Percentiles rank a stretch among this genome's conserved stretches.
Evolutionary conservation across 805 yeast species (phyloP).

Genomic region (Ogataea methanolica): DNA sequence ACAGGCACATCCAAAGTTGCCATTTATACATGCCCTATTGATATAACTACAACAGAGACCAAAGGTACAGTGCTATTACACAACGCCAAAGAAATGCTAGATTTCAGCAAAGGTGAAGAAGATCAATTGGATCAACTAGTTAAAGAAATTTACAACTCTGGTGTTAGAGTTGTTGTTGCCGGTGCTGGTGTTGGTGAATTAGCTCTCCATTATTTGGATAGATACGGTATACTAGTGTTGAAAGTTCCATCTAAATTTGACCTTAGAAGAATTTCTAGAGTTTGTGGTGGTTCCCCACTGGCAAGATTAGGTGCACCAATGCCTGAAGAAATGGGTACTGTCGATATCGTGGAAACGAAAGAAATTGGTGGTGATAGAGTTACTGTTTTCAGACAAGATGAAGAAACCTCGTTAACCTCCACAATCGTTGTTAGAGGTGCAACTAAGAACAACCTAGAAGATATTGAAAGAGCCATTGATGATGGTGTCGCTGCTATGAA

Average conservation of each 20-base stretch:
- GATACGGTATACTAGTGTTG: conserved; percentile 78
- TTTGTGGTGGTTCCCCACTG: conserved; percentile 95
- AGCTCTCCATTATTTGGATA: conserved; percentile 88
- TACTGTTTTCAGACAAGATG: conserved; percentile 81
- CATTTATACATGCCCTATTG: conserved; percentile 89
- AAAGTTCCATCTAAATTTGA: conserved; percentile 94
- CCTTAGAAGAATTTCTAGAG: conserved; percentile 87
- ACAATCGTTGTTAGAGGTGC: conserved; percentile 96
- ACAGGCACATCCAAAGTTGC: conserved; percentile 73
- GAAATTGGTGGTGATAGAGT: conserved; percentile 99
- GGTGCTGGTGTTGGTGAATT: conserved; percentile 92
- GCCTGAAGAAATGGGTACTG: conserved; percentile 87
- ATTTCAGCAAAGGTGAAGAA: conserved; percentile 95
- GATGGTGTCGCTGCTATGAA: conserved; percentile 93
- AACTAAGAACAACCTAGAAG: conserved; percentile 88
- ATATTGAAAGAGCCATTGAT: conserved; percentile 94
- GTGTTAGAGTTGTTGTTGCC: conserved; percentile 86
- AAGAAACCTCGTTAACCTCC: conserved; percentile 69
- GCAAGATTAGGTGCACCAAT: conserved; percentile 93
- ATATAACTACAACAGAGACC: conserved; percentile 94
- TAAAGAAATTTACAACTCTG: conserved; percentile 77
- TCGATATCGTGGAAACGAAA: conserved; percentile 82
- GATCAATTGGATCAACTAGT: conserved; percentile 83
- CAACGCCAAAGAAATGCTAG: conserved; percentile 95
- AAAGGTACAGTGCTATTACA: conserved; percentile 95